These are phyloP conservation scores for Coriaria nepalensis DNA, from an alignment of 306 rosid genomes.

Conservation along the genomic window DNA sequence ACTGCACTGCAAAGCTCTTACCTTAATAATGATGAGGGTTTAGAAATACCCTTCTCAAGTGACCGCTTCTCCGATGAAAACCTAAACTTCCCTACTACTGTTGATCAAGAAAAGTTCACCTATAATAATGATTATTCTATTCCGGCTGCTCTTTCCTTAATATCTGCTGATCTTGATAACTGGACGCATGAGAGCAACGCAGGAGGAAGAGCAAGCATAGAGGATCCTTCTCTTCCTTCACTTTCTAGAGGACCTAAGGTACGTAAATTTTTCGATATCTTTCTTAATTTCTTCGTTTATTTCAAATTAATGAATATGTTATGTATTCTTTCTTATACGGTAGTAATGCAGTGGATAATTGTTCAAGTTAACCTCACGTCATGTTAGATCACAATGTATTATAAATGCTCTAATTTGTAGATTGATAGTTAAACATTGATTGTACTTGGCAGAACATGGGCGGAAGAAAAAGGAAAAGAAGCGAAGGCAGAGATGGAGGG, in stretches of 20 bases:
- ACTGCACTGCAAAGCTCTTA: slow-evolving; percentile 8
- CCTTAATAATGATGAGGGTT: slow-evolving; percentile 14
- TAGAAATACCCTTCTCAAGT: slow-evolving; percentile 12
- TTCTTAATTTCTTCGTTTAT: too few species aligned
- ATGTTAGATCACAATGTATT: neutral
- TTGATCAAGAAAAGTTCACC: slow-evolving; percentile 11
- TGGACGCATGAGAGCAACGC: too few species aligned
- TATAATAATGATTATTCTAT: slow-evolving; percentile 11
- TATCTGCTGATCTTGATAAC: slow-evolving; percentile 6
- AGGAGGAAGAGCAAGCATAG: too few species aligned
- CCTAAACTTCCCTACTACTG: too few species aligned
- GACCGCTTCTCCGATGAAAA: slow-evolving; percentile 1
- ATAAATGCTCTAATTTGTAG: neutral
- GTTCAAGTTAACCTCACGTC: too few species aligned
- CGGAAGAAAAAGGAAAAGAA: slow-evolving; percentile 48
- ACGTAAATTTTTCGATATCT: neutral
- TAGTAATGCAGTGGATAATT: too few species aligned
- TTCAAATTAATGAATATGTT: too few species aligned
- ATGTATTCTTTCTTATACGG: too few species aligned
- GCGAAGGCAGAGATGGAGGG: slow-evolving; percentile 14
- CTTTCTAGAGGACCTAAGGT: slow-evolving; percentile 18
- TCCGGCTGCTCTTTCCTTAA: slow-evolving; percentile 14
- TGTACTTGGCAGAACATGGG: slow-evolving; percentile 18
- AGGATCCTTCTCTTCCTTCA: slow-evolving; percentile 15
- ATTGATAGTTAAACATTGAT: too few species aligned